Evolutionary conservation across 257 asterid genomes (phyloP).

Genomic region (Plectranthus barbatus): DNA sequence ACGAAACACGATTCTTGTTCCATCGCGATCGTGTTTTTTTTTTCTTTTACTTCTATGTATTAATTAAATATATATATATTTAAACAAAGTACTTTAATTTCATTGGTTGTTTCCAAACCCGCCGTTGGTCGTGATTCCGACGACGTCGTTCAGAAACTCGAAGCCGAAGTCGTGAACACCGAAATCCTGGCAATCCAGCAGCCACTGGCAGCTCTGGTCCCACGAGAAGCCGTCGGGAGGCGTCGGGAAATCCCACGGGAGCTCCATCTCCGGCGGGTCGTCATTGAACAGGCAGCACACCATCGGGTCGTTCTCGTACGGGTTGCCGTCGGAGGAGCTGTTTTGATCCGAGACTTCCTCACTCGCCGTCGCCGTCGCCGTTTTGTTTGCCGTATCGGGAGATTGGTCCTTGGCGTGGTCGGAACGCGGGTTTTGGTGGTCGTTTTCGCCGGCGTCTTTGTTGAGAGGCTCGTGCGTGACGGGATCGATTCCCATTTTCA

Average conservation of each 20-base stretch:
- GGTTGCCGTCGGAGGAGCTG: slow-evolving; percentile 37
- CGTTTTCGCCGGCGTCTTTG: slow-evolving; percentile 22
- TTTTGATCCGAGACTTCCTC: slow-evolving; percentile 39
- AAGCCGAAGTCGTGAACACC: slow-evolving; percentile 72
- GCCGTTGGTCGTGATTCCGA: slow-evolving; percentile 14
- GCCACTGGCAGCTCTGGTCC: slow-evolving; percentile 55
- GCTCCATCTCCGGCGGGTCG: slow-evolving; percentile 24
- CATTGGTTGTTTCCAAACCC: background rate
- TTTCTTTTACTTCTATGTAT: background rate
- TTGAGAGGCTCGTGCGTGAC: slow-evolving; percentile 70
- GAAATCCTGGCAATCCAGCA: slow-evolving; percentile 69
- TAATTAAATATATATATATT: too few relatives aligned
- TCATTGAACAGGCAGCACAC: slow-evolving; percentile 43
- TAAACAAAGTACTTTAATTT: background rate
- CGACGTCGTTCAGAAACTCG: slow-evolving; percentile 19
- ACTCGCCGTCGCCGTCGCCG: slow-evolving; percentile 1
- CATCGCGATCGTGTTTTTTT: background rate
- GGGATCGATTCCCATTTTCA: slow-evolving; percentile 87
- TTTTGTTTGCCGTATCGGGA: slow-evolving; percentile 17
- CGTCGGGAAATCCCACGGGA: slow-evolving; percentile 37
- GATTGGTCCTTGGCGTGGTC: background rate
- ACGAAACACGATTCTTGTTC: slow-evolving; percentile 9
- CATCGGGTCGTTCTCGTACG: slow-evolving; percentile 45
- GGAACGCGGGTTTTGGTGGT: slow-evolving; percentile 18
- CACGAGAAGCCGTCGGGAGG: slow-evolving; percentile 28